A percentile compares a stretch with the other conserved stretches of the same genome.
Conservation (phyloP, 2,329 filamentous ascomycete genomes). For the Aspergillus arachidicola region DNA sequence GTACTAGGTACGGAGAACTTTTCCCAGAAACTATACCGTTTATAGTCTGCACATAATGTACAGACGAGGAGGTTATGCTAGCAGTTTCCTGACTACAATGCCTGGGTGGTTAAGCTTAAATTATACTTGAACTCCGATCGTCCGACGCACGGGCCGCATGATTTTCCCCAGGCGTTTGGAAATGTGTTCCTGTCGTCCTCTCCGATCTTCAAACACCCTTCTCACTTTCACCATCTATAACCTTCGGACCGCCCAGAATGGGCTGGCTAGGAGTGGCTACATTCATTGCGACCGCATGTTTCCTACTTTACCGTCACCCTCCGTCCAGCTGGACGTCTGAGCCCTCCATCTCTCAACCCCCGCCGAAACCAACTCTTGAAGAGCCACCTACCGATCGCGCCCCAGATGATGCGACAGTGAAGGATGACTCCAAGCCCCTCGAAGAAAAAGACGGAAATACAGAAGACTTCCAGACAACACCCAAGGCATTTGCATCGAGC, state of each 20-base stretch:
- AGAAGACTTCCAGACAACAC: constrained; percentile 36
- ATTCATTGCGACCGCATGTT: constrained; percentile 42
- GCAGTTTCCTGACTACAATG: too few relatives aligned
- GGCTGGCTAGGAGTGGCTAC: constrained; percentile 44
- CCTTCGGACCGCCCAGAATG: constrained; percentile 34
- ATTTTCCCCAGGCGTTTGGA: neutral
- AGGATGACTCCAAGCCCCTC: constrained; percentile 11
- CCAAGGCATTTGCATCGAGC: constrained; percentile 37
- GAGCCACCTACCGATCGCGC: constrained; percentile 12
- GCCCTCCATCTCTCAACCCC: constrained; percentile 9
- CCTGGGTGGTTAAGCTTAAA: neutral
- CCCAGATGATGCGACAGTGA: constrained; percentile 15
- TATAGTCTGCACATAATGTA: neutral
- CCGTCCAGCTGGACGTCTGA: constrained; percentile 36
- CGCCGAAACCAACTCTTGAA: constrained; percentile 23
- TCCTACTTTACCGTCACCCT: constrained; percentile 44
- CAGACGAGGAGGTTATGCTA: neutral
- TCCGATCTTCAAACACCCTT: neutral
- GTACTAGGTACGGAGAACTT: too few relatives aligned
- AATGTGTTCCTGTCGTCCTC: neutral
- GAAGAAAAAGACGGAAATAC: constrained; percentile 15
- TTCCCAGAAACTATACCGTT: neutral
- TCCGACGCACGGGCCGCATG: neutral
- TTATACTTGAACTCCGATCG: neutral
- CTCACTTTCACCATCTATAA: neutral